phyloP scores from a whole-genome alignment of 306 rosid genomes.

The Oxytropis ochrocephala region DNA sequence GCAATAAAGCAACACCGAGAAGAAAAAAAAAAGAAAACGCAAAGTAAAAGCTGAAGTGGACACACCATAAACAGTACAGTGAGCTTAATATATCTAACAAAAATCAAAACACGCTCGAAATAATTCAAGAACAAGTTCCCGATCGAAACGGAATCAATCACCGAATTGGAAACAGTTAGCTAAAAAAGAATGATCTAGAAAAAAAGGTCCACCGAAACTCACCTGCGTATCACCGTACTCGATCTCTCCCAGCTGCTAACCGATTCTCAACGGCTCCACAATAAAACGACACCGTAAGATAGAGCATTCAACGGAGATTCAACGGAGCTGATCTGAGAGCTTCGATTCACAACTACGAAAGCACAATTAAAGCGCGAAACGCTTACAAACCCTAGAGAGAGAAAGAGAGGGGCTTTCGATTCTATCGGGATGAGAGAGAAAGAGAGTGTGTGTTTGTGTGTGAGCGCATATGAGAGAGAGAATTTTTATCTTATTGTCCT shows the following conservation, averaged over 20 bases:
- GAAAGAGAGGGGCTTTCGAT: constrained; percentile 58
- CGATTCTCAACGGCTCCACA: constrained; percentile 47
- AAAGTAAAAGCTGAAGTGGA: constrained; percentile 52
- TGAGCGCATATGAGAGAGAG: constrained; percentile 21
- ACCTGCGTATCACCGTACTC: constrained; percentile 23
- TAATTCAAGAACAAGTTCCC: background rate
- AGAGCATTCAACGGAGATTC: constrained; percentile 22
- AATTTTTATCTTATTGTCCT: constrained; percentile 43
- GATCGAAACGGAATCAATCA: constrained; percentile 33
- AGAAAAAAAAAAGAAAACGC: constrained; percentile 23
- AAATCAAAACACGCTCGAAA: constrained; percentile 27
- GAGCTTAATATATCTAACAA: constrained; percentile 30
- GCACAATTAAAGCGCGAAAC: constrained; percentile 54
- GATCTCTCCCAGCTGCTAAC: constrained; percentile 25
- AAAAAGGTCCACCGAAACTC: constrained; percentile 26
- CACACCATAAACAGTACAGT: constrained; percentile 59
- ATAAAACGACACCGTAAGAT: constrained; percentile 17
- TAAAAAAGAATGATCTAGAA: constrained; percentile 4
- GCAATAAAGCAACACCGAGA: constrained; percentile 37
- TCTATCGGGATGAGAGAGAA: constrained; percentile 24
- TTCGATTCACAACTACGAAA: constrained; percentile 30
- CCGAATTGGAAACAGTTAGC: constrained; percentile 2
- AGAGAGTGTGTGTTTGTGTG: background rate
- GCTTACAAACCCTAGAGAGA: constrained; percentile 77
- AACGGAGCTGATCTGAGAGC: constrained; percentile 17